Percentiles rank a stretch among this genome's conserved stretches.
Evolutionary conservation across 1,284 basidiomycete genomes (phyloP).

Genomic region (Heterobasidion annosum): DNA sequence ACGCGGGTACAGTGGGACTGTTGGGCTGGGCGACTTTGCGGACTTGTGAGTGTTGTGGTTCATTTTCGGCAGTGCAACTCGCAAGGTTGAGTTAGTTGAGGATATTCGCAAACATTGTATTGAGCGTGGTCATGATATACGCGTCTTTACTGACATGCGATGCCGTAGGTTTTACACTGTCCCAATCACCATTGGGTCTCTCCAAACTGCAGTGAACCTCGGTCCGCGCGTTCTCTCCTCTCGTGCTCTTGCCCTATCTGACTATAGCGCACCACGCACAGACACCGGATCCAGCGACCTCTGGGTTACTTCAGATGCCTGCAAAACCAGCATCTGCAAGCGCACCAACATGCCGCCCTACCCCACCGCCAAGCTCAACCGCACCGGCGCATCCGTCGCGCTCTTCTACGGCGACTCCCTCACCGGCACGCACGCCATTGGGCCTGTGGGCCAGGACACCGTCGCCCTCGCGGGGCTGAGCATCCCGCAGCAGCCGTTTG

Average conservation of each 20-base stretch:
- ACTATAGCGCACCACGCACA: conserved; percentile 5
- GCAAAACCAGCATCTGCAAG: conserved; percentile 14
- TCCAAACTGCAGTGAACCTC: conserved; percentile 18
- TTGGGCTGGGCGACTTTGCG: conserved; percentile 10
- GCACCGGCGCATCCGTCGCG: conserved; percentile 16
- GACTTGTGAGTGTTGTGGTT: conserved; percentile 8
- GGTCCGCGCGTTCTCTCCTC: conserved; percentile 12
- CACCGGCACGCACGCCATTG: conserved; percentile 26
- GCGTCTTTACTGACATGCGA: neutral
- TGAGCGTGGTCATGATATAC: neutral
- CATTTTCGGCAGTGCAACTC: neutral
- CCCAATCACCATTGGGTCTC: conserved; percentile 18
- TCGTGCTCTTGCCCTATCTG: neutral
- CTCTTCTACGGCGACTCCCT: conserved; percentile 27
- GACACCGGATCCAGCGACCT: conserved; percentile 30
- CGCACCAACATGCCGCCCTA: conserved; percentile 18
- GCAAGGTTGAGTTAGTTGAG: neutral
- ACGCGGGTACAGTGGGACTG: conserved; percentile 6
- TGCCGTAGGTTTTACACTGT: conserved; percentile 22
- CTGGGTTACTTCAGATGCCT: conserved; percentile 25
- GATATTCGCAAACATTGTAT: neutral
- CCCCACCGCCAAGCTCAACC: conserved; percentile 13
- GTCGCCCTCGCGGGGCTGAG: conserved; percentile 23
- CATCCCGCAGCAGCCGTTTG: conserved; percentile 21
- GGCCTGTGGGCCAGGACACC: conserved; percentile 23